These are phyloP conservation scores for Nitzschia inconspicua DNA, from an alignment of 108 stramenopile genomes.

Conservation along the genomic window DNA sequence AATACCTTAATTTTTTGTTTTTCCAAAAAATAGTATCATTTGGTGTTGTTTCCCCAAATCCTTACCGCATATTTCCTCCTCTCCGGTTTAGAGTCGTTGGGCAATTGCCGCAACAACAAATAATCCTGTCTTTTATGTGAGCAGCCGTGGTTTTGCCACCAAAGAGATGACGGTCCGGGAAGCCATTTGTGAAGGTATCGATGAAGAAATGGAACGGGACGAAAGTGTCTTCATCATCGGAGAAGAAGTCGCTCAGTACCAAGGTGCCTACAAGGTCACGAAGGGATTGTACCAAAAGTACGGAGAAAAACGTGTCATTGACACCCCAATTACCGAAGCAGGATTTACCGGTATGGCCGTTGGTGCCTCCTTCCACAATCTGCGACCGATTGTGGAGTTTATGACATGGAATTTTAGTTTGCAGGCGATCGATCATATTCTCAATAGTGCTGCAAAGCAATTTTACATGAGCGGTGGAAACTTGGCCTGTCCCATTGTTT, in stretches of 20 bases:
- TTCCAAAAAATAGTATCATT: no score
- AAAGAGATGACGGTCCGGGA: conserved; percentile 93
- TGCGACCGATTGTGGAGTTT: conserved; percentile 97
- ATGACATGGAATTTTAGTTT: conserved; percentile 99
- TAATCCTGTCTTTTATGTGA: neutral
- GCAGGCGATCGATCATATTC: conserved; percentile 99
- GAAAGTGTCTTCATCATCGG: conserved; percentile 91
- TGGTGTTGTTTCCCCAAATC: no score
- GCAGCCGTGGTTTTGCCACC: conserved; percentile 60
- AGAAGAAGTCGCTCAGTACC: conserved; percentile 99
- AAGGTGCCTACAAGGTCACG: conserved; percentile 99
- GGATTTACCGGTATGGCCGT: conserved; percentile 97
- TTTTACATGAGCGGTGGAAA: conserved; percentile 98
- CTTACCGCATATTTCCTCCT: no score
- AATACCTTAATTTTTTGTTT: no score
- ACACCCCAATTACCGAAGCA: conserved; percentile 99
- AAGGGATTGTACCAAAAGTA: conserved; percentile 97
- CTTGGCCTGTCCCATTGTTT: conserved; percentile 95
- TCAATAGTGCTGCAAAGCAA: conserved; percentile 98
- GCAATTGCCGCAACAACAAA: no score
- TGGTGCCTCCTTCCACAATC: conserved; percentile 93
- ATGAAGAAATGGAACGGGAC: conserved; percentile 98
- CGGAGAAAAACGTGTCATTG: conserved; percentile 96
- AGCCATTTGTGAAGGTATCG: conserved; percentile 95
- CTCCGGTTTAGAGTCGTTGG: no score